These are phyloP conservation scores for Crepidotus variabilis DNA, from an alignment of 768 basidiomycete genomes.

Conservation along the genomic window DNA sequence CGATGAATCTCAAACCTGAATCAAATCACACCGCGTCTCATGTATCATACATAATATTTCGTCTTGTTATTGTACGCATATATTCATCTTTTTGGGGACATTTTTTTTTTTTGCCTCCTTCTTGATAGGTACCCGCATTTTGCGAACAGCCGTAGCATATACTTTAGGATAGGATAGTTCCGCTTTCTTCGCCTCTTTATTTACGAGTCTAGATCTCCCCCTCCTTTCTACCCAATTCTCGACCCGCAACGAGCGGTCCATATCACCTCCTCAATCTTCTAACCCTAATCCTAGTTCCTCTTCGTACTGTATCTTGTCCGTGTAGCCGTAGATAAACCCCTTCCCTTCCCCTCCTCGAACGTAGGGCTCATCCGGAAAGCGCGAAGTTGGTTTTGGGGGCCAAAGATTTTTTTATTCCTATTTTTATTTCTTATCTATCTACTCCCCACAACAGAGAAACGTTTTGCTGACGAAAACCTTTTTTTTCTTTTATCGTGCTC, in stretches of 20 bases:
- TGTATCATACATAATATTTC: background rate
- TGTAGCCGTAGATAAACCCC: conserved; percentile 5
- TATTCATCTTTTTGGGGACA: background rate
- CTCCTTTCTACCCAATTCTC: background rate
- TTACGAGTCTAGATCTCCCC: background rate
- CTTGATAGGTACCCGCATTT: background rate
- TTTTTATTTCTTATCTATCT: background rate
- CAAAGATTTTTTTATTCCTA: background rate
- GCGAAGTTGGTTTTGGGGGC: background rate
- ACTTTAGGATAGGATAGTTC: background rate
- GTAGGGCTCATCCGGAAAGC: background rate
- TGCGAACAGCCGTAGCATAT: background rate
- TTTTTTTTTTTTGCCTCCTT: background rate
- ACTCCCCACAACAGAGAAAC: background rate
- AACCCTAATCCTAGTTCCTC: conserved; percentile 1
- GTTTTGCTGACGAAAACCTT: background rate
- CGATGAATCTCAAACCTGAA: background rate
- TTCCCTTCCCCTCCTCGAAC: conserved; percentile 8
- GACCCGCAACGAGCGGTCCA: background rate
- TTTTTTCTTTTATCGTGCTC: conserved; percentile 4
- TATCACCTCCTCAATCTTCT: conserved; percentile 1
- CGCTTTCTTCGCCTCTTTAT: background rate
- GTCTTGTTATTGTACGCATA: background rate
- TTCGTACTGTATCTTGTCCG: background rate
- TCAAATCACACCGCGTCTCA: background rate